Conservation (phyloP, 108 stramenopile species). For the Skeletonema marinoi region DNA sequence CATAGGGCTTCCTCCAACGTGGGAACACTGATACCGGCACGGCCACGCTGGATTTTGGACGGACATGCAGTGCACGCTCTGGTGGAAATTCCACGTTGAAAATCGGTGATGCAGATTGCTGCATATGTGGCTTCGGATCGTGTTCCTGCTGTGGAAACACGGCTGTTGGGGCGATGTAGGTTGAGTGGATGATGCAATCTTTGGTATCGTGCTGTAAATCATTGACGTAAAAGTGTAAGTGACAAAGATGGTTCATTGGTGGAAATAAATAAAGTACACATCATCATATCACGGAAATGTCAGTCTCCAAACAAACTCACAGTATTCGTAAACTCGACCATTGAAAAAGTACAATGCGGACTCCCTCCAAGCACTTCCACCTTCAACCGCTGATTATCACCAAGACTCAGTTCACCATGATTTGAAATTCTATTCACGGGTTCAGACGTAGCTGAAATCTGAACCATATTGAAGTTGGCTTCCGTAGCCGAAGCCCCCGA, state of each 20-base stretch:
- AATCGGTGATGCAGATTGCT: slow-evolving; percentile 5
- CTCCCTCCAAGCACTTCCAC: slow-evolving; percentile 33
- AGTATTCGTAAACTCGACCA: slow-evolving; percentile 44
- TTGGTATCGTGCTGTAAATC: slow-evolving; percentile 23
- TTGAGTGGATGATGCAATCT: slow-evolving; percentile 34
- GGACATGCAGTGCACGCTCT: slow-evolving; percentile 24
- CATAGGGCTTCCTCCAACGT: slow-evolving; percentile 25
- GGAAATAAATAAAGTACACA: background rate
- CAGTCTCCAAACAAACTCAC: slow-evolving; percentile 25
- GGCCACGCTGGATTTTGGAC: slow-evolving; percentile 17
- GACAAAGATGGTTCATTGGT: background rate
- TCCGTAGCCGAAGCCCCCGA: background rate
- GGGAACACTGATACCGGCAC: slow-evolving; percentile 45
- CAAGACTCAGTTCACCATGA: background rate
- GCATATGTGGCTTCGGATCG: background rate
- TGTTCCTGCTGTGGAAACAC: slow-evolving; percentile 15
- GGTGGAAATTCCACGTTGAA: slow-evolving; percentile 14
- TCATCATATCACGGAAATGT: background rate
- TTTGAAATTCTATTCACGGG: background rate
- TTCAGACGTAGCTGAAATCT: background rate
- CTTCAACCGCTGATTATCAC: slow-evolving; percentile 7
- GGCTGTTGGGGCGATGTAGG: slow-evolving; percentile 43
- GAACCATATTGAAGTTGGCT: background rate
- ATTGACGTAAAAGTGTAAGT: slow-evolving; percentile 5
- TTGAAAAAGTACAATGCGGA: slow-evolving; percentile 28